Evolutionary conservation across 2,329 filamentous ascomycete species (phyloP).

Genomic region (Periconia digitata): DNA sequence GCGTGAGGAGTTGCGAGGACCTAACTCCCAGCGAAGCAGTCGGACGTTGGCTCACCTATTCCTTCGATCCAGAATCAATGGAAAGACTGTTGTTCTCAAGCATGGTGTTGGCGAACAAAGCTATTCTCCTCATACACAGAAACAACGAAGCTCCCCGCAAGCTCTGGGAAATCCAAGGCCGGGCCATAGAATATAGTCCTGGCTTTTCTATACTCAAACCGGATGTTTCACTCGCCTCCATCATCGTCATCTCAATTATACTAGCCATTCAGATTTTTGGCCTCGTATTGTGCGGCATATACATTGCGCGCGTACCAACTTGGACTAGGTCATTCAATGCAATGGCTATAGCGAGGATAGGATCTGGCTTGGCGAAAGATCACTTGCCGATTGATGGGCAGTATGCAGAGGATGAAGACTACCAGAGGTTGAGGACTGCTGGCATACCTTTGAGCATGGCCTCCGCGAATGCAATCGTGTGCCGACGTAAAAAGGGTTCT

Average conservation of each 20-base stretch:
- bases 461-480: neutral
- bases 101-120: neutral
- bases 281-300: neutral
- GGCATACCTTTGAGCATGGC: neutral
- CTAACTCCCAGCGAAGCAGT: neutral
- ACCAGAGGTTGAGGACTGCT: neutral
- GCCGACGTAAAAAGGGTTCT: too few species aligned
- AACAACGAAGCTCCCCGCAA: neutral
- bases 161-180: neutral
- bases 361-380: neutral
- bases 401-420: constrained; percentile 3
- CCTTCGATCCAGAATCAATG: neutral
- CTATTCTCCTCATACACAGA: constrained; percentile 1
- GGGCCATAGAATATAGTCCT: neutral
- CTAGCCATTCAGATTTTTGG: neutral
- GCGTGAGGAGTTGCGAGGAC: neutral
- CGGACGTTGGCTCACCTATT: neutral
- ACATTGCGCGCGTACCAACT: constrained; percentile 6
- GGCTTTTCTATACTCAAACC: constrained; percentile 1
- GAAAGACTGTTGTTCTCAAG: neutral
- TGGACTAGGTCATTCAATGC: constrained; percentile 13
- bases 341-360: constrained; percentile 8
- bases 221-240: neutral
- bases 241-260: neutral
- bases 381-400: neutral